Conservation (phyloP, 331 rosid species). For the Malus hybrid region DNA sequence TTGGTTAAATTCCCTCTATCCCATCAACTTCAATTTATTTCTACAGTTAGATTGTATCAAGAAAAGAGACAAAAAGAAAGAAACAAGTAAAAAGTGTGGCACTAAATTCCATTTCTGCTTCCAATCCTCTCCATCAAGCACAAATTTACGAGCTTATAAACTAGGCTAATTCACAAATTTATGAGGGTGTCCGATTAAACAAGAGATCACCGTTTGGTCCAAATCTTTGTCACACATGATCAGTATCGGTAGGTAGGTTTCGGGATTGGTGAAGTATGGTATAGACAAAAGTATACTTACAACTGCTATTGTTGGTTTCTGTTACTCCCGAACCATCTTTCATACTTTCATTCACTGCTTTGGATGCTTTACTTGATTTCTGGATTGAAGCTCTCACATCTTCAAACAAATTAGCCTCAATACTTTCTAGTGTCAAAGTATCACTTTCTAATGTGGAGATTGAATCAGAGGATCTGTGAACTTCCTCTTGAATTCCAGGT, state of each 20-base stretch:
- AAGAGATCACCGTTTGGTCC: no score
- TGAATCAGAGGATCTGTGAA: slow-evolving; percentile 64
- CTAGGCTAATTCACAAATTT: not conserved
- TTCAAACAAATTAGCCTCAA: slow-evolving; percentile 64
- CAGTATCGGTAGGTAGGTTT: no score
- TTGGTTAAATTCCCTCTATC: not conserved
- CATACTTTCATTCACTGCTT: slow-evolving; percentile 20
- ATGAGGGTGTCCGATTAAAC: no score
- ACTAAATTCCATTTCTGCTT: not conserved
- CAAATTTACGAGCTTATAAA: not conserved
- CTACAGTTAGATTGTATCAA: not conserved
- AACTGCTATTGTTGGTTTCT: slow-evolving; percentile 16
- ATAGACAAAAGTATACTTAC: slow-evolving; percentile 25
- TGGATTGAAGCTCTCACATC: slow-evolving; percentile 96
- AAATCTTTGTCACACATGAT: no score
- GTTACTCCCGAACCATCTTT: slow-evolving; percentile 14
- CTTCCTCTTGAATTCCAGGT: slow-evolving; percentile 65
- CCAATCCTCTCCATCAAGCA: not conserved
- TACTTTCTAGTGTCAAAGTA: slow-evolving; percentile 50
- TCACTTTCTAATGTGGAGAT: slow-evolving; percentile 74
- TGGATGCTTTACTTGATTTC: slow-evolving; percentile 46
- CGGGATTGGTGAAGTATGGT: no score
- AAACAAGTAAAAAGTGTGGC: not conserved
- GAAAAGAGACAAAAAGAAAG: not conserved
- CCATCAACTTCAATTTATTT: not conserved